Evolutionary conservation across 208 protist genomes (phyloP).

Genomic region (Trichomonas gallinae): DNA sequence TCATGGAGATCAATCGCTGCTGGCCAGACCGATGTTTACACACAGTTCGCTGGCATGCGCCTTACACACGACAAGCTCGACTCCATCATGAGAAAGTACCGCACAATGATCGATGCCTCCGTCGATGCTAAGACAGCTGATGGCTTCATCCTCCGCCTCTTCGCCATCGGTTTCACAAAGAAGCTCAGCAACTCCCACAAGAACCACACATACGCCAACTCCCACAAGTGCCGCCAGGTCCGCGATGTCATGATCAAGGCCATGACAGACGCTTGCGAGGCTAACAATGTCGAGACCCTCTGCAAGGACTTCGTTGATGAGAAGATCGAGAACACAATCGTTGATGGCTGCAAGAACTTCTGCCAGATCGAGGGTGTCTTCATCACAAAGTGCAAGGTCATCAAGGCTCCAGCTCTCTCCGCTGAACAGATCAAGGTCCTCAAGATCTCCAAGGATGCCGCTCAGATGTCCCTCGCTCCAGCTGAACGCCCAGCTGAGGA

Average conservation of each 20-base stretch:
- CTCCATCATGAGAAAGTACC: conserved; percentile 87
- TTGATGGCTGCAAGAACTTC: neutral
- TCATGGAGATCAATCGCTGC: conserved; percentile 45
- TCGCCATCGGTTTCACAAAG: conserved; percentile 90
- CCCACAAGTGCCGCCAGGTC: neutral
- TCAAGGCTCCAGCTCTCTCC: conserved; percentile 10
- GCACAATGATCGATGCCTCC: conserved; percentile 81
- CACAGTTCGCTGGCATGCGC: conserved; percentile 90
- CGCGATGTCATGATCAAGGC: neutral
- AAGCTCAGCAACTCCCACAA: conserved; percentile 64
- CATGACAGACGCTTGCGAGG: neutral
- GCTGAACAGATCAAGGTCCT: neutral
- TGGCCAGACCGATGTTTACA: conserved; percentile 75
- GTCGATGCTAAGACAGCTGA: conserved; percentile 82
- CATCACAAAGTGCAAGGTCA: conserved; percentile 10
- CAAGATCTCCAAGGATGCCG: neutral
- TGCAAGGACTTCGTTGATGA: neutral
- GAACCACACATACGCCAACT: conserved; percentile 89
- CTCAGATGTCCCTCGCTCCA: neutral
- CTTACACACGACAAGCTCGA: conserved; percentile 90
- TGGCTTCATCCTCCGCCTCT: conserved; percentile 82
- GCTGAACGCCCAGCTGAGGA: neutral
- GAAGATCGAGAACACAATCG: neutral
- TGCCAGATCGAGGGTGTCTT: neutral
- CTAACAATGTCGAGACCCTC: neutral